Conservation (phyloP, 1,284 basidiomycete species). For the Anthracocystis panici-leucophaei region DNA sequence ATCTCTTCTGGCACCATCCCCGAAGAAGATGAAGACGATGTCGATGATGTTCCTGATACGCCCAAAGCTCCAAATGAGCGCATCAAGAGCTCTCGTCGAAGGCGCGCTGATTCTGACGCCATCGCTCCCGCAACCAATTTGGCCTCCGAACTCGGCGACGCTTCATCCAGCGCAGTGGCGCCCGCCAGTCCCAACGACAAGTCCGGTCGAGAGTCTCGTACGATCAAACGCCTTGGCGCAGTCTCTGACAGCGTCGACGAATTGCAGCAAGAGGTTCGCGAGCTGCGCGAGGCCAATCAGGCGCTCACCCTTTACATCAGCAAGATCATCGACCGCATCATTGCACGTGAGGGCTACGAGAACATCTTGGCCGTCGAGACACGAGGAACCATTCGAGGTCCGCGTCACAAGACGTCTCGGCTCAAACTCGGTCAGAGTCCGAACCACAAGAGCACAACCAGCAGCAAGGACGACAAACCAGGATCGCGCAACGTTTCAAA, state of each 20-base stretch:
- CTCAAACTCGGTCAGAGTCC: conserved; percentile 17
- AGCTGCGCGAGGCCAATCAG: conserved; percentile 92
- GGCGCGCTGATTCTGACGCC: conserved; percentile 13
- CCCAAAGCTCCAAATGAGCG: conserved; percentile 36
- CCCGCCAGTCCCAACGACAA: conserved; percentile 19
- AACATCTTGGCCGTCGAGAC: conserved; percentile 86
- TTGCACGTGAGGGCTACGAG: conserved; percentile 91
- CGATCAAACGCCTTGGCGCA: conserved; percentile 52
- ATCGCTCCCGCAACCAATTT: conserved; percentile 22
- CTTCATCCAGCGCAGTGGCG: conserved; percentile 72
- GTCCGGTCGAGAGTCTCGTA: conserved; percentile 50
- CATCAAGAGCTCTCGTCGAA: conserved; percentile 23
- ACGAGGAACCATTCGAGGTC: conserved; percentile 69
- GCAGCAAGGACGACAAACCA: conserved; percentile 6
- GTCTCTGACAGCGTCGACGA: conserved; percentile 45
- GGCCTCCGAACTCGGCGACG: conserved; percentile 82
- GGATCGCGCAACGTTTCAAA: conserved; percentile 23
- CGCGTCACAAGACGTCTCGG: conserved; percentile 36
- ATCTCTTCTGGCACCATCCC: conserved; percentile 32
- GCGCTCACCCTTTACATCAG: conserved; percentile 91
- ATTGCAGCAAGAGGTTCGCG: conserved; percentile 81
- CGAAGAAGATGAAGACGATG: conserved; percentile 53
- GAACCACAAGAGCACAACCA: conserved; percentile 4
- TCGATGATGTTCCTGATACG: conserved; percentile 59
- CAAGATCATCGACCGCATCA: conserved; percentile 95